Base-by-base conservation (phyloP, 768 basidiomycete genomes). In the Calocybe gangraenosa region DNA sequence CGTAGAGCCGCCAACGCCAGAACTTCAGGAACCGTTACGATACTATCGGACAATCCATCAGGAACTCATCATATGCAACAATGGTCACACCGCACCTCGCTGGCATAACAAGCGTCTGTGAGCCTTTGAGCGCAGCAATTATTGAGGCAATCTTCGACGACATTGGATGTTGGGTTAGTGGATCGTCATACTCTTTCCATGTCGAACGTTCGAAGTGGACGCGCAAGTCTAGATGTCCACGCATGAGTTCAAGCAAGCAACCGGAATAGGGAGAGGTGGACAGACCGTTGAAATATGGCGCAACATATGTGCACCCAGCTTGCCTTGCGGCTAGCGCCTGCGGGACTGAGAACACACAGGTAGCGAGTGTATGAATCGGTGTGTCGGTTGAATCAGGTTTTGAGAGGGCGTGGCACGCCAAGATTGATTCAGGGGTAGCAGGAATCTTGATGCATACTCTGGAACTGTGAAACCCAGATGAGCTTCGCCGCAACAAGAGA, bases 361-460 rank as follows among this genome's bases (percentile, higher is more conserved):
- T 81, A 21, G 68, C 78, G 7, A 81, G 71, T 0, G 77, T 79
- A 34, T 73, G 62, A 36, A 81, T 78, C 4, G 37, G 43, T 11
- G 14, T 11, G 10, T 37, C 40, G 1, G 13, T 19, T 22, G 42
- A 37, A 22, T 33, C 22, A 19, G 30, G n/a, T 6, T 74, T 74
- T 20, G 69, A 61, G 20, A 79, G 69, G 19, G 67, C 52, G 19
- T 63, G 63, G 51, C 77, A 79, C 1, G 80, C 78, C 13, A 74
- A 47, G 35, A 79, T 60, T 5, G 72, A 71, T 49, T 78, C 72
- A 2, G 74, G 73, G 0, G 78, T 80, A 11, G 73, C 63, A 14
- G 79, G 79, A 33, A 82, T 76, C 57, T 81, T 82, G 60, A 82
- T 75, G 55, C 77, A 78, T 18, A 77, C 74, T 9, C 76, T 66